These are phyloP conservation scores for Boletus barrowsii DNA, from an alignment of 768 basidiomycete genomes.

Conservation along the genomic window DNA sequence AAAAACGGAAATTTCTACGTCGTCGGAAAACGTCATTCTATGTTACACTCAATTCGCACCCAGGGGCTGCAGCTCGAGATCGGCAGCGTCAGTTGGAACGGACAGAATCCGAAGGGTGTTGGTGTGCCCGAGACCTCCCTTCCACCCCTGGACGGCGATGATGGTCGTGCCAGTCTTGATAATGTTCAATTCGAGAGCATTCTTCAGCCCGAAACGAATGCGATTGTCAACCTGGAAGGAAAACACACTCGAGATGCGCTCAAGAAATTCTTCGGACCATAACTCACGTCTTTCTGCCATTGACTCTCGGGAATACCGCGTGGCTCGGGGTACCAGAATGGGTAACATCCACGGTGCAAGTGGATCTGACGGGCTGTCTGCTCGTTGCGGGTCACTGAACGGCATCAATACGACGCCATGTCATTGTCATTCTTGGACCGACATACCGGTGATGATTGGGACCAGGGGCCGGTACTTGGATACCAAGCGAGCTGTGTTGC, in stretches of 20 bases:
- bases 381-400: slow-evolving; percentile 87
- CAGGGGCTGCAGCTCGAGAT: slow-evolving; percentile 70
- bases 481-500: slow-evolving; percentile 91
- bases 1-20: slow-evolving; percentile 11
- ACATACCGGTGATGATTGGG: slow-evolving; percentile 90
- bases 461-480: slow-evolving; percentile 94
- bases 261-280: not conserved
- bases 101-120: slow-evolving; percentile 84
- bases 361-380: slow-evolving; percentile 97
- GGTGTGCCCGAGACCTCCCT: slow-evolving; percentile 94
- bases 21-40: slow-evolving; percentile 4
- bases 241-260: slow-evolving; percentile 8
- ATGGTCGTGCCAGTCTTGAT: slow-evolving; percentile 87
- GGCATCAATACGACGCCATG: slow-evolving; percentile 5
- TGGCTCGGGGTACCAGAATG: slow-evolving; percentile 96
- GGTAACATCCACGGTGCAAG: slow-evolving; percentile 94
- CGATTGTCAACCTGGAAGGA: slow-evolving; percentile 75
- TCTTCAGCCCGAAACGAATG: slow-evolving; percentile 83
- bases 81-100: slow-evolving; percentile 78
- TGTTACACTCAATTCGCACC: slow-evolving; percentile 26
- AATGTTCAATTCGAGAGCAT: slow-evolving; percentile 78
- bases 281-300: slow-evolving; percentile 94
- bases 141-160: slow-evolving; percentile 99
- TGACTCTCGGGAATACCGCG: slow-evolving; percentile 82
- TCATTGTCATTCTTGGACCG: not conserved